These are phyloP conservation scores for Diaporthe velutina DNA, from an alignment of 2,329 filamentous ascomycete genomes.

Conservation along the genomic window DNA sequence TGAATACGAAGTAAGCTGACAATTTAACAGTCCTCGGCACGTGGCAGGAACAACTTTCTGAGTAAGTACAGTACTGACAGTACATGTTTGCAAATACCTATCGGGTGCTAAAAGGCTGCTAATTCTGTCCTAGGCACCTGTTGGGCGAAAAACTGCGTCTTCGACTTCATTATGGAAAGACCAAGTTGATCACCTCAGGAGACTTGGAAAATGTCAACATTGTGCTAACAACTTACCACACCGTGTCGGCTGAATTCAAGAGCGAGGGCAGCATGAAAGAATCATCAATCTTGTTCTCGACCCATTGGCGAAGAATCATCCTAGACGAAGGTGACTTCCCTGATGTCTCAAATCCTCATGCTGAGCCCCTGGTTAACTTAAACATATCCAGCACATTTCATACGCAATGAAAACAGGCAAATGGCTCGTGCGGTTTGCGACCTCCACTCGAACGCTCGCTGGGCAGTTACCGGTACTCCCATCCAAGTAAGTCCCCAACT, in stretches of 20 bases:
- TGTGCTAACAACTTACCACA: slow-evolving; percentile 58
- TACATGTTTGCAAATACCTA: too few relatives aligned
- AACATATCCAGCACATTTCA: slow-evolving; percentile 52
- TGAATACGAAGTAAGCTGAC: too few relatives aligned
- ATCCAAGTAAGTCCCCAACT: slow-evolving; percentile 52
- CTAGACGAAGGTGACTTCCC: slow-evolving; percentile 58
- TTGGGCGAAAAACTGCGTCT: slow-evolving; percentile 41
- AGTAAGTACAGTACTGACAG: slow-evolving; percentile 42
- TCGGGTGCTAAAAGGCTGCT: too few relatives aligned
- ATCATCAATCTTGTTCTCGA: slow-evolving; percentile 48
- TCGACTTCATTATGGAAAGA: slow-evolving; percentile 49
- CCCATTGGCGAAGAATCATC: slow-evolving; percentile 54
- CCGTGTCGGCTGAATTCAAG: slow-evolving; percentile 53
- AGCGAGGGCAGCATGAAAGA: not conserved
- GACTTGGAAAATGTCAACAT: slow-evolving; percentile 44
- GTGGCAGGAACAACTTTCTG: slow-evolving; percentile 53
- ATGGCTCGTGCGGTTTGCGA: slow-evolving; percentile 54
- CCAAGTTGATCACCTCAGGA: slow-evolving; percentile 35
- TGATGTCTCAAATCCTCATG: too few relatives aligned
- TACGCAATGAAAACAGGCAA: slow-evolving; percentile 51
- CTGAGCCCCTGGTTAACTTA: too few relatives aligned
- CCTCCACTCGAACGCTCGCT: slow-evolving; percentile 53
- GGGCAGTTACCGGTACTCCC: slow-evolving; percentile 63
- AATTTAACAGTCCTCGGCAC: slow-evolving; percentile 54
- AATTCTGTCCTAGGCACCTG: slow-evolving; percentile 45